Percentiles rank a stretch among this genome's conserved stretches.
Evolutionary conservation across 116 monocot genomes (phyloP).

Genomic region (Dioscorea cayenensis): DNA sequence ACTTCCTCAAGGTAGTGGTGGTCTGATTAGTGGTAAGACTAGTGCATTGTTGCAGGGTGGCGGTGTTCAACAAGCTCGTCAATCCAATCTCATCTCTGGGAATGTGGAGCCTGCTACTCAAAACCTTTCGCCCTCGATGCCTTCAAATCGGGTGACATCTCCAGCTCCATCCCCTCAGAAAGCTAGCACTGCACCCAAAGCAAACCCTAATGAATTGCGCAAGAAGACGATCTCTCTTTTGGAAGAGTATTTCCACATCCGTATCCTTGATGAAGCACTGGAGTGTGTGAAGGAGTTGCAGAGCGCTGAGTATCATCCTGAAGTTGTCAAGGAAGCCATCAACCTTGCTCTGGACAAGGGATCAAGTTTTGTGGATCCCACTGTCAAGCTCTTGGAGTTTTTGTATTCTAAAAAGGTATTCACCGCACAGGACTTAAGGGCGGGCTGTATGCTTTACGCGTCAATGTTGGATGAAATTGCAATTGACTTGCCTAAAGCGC

Average conservation of each 20-base stretch:
- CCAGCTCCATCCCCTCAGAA: background rate
- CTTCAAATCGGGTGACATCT: constrained; percentile 4
- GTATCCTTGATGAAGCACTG: constrained; percentile 63
- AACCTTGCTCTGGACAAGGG: constrained; percentile 63
- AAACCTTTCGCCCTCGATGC: constrained; percentile 5
- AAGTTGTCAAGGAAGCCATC: constrained; percentile 86
- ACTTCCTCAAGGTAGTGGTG: constrained; percentile 59
- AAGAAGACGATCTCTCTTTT: constrained; percentile 45
- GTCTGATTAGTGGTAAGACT: constrained; percentile 39
- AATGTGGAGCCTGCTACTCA: constrained; percentile 5
- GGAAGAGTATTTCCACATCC: constrained; percentile 75
- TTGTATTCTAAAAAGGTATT: constrained; percentile 36
- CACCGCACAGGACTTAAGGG: constrained; percentile 37
- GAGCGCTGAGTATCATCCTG: constrained; percentile 66
- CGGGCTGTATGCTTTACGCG: constrained; percentile 63
- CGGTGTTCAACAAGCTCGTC: constrained; percentile 9
- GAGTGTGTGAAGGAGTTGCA: constrained; percentile 78
- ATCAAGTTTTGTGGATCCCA: constrained; percentile 20
- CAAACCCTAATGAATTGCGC: constrained; percentile 14
- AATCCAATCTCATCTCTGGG: constrained; percentile 13
- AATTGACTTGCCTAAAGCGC: constrained; percentile 81
- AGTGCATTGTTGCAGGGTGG: constrained; percentile 58
- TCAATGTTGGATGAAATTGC: constrained; percentile 67
- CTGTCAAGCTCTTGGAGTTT: constrained; percentile 44
- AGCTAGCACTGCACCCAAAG: background rate